Evolutionary conservation across 352 stramenopile genomes (phyloP).

Genomic region (Peronospora farinosa): DNA sequence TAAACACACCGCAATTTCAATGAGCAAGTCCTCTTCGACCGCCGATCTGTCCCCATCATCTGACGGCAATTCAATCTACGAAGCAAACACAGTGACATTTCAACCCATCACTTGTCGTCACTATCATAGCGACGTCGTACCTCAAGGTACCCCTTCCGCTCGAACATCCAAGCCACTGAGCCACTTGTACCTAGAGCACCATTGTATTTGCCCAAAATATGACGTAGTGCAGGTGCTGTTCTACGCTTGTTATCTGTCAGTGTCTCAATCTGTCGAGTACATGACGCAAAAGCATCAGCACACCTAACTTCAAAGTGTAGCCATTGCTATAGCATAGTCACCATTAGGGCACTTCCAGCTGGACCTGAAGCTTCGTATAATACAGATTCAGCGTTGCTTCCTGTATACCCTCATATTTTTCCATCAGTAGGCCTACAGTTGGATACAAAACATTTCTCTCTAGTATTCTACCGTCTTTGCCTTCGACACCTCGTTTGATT

Average conservation of each 20-base stretch:
- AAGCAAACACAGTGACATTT: slow-evolving; percentile 2
- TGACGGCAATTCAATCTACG: slow-evolving; percentile 39
- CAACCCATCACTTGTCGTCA: neutral
- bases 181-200: slow-evolving; percentile 65
- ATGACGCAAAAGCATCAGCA: neutral
- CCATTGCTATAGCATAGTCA: slow-evolving; percentile 9
- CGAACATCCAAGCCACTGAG: slow-evolving; percentile 82
- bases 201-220: slow-evolving; percentile 66
- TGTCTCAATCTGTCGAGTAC: slow-evolving; percentile 61
- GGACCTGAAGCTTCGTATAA: slow-evolving; percentile 77
- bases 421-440: too few relatives aligned
- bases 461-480: slow-evolving; percentile 50
- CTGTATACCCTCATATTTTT: slow-evolving; percentile 13
- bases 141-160: slow-evolving; percentile 80
- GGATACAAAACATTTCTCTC: neutral
- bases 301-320: neutral
- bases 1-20: slow-evolving; percentile 55
- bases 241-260: slow-evolving; percentile 80
- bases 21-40: slow-evolving; percentile 64
- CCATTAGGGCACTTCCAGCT: slow-evolving; percentile 64
- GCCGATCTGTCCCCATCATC: slow-evolving; percentile 6
- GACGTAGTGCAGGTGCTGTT: slow-evolving; percentile 70
- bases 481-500: slow-evolving; percentile 76
- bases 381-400: slow-evolving; percentile 60
- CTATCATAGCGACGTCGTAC: slow-evolving; percentile 15